These are phyloP conservation scores for Naematelia encephala DNA, from an alignment of 768 basidiomycete species.

Conservation along the genomic window DNA sequence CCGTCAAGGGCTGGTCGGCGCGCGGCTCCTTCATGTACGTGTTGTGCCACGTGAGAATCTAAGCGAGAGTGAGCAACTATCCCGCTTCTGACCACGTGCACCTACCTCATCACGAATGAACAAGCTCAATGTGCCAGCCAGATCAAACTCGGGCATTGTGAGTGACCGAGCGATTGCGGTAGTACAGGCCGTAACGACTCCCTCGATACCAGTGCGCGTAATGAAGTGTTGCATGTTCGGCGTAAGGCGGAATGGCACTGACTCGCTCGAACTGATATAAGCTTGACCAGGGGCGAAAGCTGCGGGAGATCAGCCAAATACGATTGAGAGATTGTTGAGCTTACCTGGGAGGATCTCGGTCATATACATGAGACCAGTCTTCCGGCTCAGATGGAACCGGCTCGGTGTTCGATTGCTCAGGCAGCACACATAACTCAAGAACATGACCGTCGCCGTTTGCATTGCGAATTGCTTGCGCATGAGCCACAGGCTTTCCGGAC, in stretches of 20 bases:
- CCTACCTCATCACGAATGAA: conserved; percentile 95
- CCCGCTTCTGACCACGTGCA: no score
- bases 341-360: conserved; percentile 82
- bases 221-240: conserved; percentile 94
- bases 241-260: conserved; percentile 94
- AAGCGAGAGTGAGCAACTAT: conserved; percentile 6
- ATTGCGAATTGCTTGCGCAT: conserved; percentile 96
- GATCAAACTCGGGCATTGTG: conserved; percentile 90
- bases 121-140: conserved; percentile 86
- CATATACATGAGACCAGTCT: conserved; percentile 86
- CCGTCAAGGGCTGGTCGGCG: conserved; percentile 39
- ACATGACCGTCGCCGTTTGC: conserved; percentile 81
- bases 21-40: conserved; percentile 41
- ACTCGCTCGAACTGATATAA: conserved; percentile 72
- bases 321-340: conserved; percentile 18
- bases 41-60: conserved; percentile 37
- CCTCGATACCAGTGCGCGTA: conserved; percentile 83
- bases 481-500: conserved; percentile 83
- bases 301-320: conserved; percentile 42
- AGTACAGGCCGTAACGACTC: conserved; percentile 76
- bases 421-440: conserved; percentile 85
- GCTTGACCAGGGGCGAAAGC: conserved; percentile 53
- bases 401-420: conserved; percentile 77
- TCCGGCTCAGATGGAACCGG: conserved; percentile 83
- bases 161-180: conserved; percentile 88